A percentile compares a stretch with the other conserved stretches of the same genome.
These are phyloP conservation scores for Arthrocladium fulminans DNA, from an alignment of 2,329 filamentous ascomycete genomes.

Conservation along the genomic window DNA sequence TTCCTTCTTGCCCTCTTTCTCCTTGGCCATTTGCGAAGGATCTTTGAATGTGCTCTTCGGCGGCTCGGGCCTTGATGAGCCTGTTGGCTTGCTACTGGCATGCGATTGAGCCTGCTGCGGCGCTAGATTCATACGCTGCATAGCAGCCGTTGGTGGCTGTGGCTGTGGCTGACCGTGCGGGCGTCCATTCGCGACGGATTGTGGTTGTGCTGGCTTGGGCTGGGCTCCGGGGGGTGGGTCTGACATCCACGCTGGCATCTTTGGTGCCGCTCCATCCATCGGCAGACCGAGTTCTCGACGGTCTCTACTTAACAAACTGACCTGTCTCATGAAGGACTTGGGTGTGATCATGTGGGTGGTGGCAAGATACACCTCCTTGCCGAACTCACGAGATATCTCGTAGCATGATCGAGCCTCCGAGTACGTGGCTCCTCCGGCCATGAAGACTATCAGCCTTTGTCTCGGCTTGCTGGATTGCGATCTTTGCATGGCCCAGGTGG, in stretches of 20 bases:
- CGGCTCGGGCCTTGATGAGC: constrained; percentile 21
- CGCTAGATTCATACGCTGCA: constrained; percentile 20
- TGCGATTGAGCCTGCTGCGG: not conserved
- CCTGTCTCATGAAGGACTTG: constrained; percentile 68
- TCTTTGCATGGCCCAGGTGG: constrained; percentile 85
- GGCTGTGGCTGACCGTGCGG: constrained; percentile 1
- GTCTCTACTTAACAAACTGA: constrained; percentile 68
- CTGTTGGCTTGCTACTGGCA: constrained; percentile 8
- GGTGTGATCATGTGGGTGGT: constrained; percentile 92
- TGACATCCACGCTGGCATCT: constrained; percentile 71
- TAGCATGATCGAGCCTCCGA: constrained; percentile 86
- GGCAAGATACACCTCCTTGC: constrained; percentile 75
- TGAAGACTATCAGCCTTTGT: constrained; percentile 85
- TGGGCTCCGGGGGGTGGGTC: constrained; percentile 49
- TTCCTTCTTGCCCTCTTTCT: constrained; percentile 57
- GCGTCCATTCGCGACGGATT: constrained; percentile 15
- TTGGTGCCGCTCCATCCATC: constrained; percentile 67
- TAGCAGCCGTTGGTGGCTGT: constrained; percentile 16
- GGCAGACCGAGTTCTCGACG: constrained; percentile 71
- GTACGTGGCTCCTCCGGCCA: constrained; percentile 92
- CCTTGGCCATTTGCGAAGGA: constrained; percentile 34
- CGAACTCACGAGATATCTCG: constrained; percentile 63
- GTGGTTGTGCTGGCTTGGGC: constrained; percentile 13
- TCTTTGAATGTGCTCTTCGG: constrained; percentile 19
- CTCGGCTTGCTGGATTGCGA: constrained; percentile 67